Conservation (phyloP, 768 basidiomycete species). For the Termitomyces heimii region DNA sequence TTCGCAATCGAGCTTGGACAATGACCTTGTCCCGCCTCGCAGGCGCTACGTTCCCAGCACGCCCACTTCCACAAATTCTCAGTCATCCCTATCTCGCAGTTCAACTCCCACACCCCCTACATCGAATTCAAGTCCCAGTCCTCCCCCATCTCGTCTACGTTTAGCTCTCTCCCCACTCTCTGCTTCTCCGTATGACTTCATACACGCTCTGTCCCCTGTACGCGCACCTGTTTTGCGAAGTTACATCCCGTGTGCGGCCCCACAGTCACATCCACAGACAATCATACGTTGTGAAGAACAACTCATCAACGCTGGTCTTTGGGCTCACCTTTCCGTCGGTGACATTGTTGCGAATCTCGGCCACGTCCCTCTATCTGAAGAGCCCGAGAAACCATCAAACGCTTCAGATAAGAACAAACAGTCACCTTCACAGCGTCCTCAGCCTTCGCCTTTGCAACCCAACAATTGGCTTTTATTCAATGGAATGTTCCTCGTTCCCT, state of each 20-base stretch:
- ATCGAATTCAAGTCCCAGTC: slow-evolving; percentile 5
- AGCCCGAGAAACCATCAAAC: slow-evolving; percentile 20
- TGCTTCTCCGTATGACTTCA: slow-evolving; percentile 55
- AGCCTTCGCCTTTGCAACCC: slow-evolving; percentile 5
- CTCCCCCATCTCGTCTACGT: slow-evolving; percentile 3
- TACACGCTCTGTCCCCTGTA: slow-evolving; percentile 49
- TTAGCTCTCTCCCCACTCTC: slow-evolving; percentile 8
- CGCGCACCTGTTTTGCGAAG: slow-evolving; percentile 67
- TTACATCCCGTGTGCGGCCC: slow-evolving; percentile 62
- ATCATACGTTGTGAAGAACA: slow-evolving; percentile 63
- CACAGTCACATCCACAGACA: slow-evolving; percentile 37
- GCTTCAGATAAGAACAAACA: background rate
- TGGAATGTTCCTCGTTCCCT: slow-evolving; percentile 56
- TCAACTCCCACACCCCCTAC: slow-evolving; percentile 12
- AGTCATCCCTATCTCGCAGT: slow-evolving; percentile 13
- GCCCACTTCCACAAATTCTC: slow-evolving; percentile 30
- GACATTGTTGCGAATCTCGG: slow-evolving; percentile 81
- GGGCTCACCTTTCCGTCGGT: slow-evolving; percentile 70
- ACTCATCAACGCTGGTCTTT: slow-evolving; percentile 59
- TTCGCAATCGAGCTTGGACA: slow-evolving; percentile 6
- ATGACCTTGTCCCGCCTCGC: slow-evolving; percentile 13
- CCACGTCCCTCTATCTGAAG: slow-evolving; percentile 49
- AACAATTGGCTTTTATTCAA: slow-evolving; percentile 72
- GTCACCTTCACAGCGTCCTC: slow-evolving; percentile 1
- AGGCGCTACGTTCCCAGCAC: slow-evolving; percentile 27